Evolutionary conservation across 2,329 filamentous ascomycete species (phyloP).

Genomic region (Colletotrichum euphorbiae): DNA sequence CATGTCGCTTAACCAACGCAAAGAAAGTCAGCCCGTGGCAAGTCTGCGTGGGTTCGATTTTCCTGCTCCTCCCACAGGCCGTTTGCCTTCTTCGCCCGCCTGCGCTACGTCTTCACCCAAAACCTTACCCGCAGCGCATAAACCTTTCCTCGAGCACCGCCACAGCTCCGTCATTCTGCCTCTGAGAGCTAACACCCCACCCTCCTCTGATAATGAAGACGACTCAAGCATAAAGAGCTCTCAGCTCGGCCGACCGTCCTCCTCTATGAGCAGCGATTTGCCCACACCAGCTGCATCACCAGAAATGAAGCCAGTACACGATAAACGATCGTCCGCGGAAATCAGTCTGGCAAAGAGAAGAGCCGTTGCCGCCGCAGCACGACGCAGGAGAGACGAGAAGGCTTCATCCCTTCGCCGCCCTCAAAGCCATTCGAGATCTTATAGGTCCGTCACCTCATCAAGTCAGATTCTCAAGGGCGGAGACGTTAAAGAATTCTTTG

Average conservation of each 20-base stretch:
- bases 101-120: constrained; percentile 28
- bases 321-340: constrained; percentile 42
- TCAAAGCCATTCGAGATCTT: constrained; percentile 47
- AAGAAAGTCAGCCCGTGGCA: constrained; percentile 38
- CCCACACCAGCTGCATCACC: constrained; percentile 52
- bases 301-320: constrained; percentile 45
- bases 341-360: constrained; percentile 32
- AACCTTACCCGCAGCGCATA: constrained; percentile 10
- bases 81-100: constrained; percentile 40
- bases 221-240: constrained; percentile 39
- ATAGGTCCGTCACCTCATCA: constrained; percentile 31
- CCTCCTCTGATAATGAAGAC: constrained; percentile 50
- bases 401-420: constrained; percentile 43
- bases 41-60: constrained; percentile 53
- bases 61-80: constrained; percentile 48
- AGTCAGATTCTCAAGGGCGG: constrained; percentile 44
- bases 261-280: constrained; percentile 41
- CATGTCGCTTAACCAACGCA: constrained; percentile 29
- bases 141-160: constrained; percentile 31
- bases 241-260: constrained; percentile 17
- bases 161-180: constrained; percentile 40
- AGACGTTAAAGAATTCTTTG: constrained; percentile 42
- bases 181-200: constrained; percentile 48
- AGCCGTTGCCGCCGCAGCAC: constrained; percentile 25
- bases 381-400: constrained; percentile 39